Conservation (phyloP, 2,329 filamentous ascomycete genomes). For the Xylariaceae sp. region DNA sequence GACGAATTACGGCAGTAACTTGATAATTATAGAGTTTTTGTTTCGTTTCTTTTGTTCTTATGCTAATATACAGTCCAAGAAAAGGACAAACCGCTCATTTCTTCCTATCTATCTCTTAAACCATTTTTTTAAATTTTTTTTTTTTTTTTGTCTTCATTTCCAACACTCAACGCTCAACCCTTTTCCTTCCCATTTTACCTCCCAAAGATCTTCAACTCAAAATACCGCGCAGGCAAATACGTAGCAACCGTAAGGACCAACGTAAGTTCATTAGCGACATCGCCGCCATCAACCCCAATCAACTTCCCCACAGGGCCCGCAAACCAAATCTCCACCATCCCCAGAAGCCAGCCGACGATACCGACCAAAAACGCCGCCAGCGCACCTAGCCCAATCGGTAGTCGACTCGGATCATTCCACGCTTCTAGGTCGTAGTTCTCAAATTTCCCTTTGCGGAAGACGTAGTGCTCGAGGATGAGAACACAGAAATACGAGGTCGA, state of each 20-base stretch:
- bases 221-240: slow-evolving; percentile 43
- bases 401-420: slow-evolving; percentile 40
- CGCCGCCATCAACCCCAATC: slow-evolving; percentile 42
- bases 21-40: too few species aligned
- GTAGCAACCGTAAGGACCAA: slow-evolving; percentile 43
- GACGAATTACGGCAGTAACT: too few species aligned
- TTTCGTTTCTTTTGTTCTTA: too few species aligned
- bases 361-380: slow-evolving; percentile 40
- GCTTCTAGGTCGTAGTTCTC: slow-evolving; percentile 44
- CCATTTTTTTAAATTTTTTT: too few species aligned
- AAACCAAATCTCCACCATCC: slow-evolving; percentile 55
- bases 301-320: slow-evolving; percentile 40
- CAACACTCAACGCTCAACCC: background rate
- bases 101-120: too few species aligned
- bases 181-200: slow-evolving; percentile 23
- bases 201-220: slow-evolving; percentile 44
- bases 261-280: slow-evolving; percentile 48
- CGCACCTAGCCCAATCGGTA: slow-evolving; percentile 42
- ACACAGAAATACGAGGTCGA: slow-evolving; percentile 45
- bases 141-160: background rate
- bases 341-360: slow-evolving; percentile 42
- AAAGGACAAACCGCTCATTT: too few species aligned
- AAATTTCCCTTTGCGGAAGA: slow-evolving; percentile 40
- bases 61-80: too few species aligned
- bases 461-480: slow-evolving; percentile 43